Evolutionary conservation across 306 rosid species (phyloP).

Genomic region (Canavalia ensiformis): DNA sequence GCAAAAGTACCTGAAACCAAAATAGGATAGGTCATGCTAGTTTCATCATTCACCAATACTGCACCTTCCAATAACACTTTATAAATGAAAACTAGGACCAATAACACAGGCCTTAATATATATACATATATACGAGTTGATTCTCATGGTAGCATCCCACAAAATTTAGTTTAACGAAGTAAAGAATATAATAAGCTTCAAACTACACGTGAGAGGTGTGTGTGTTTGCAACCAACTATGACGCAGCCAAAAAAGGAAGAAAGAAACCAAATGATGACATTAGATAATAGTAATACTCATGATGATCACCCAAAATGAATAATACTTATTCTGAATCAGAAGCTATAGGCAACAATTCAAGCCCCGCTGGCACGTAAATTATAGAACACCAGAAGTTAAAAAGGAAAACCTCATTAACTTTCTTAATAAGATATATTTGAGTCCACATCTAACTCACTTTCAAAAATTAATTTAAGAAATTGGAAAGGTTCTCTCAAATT

Average conservation of each 20-base stretch:
- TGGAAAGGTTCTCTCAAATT: too few relatives aligned
- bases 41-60: background rate
- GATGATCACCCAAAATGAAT: background rate
- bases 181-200: background rate
- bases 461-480: too few relatives aligned
- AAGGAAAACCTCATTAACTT: background rate
- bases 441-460: too few relatives aligned
- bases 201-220: background rate
- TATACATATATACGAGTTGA: too few relatives aligned
- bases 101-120: background rate
- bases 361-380: background rate
- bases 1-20: background rate
- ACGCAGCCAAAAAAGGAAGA: background rate
- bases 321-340: background rate
- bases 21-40: background rate
- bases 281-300: background rate
- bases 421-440: background rate
- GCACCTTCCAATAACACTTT: background rate
- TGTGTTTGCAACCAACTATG: background rate
- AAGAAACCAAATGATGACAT: slow-evolving; percentile 9
- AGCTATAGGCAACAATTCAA: background rate
- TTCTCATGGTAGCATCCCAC: background rate
- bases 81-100: background rate
- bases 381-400: background rate
- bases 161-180: background rate